Evolutionary conservation across 805 yeast genomes (phyloP), one percentile per base, ranked within the genome.

Genomic region (baker's yeast (Saccharomyces cerevisiae)): DNA sequence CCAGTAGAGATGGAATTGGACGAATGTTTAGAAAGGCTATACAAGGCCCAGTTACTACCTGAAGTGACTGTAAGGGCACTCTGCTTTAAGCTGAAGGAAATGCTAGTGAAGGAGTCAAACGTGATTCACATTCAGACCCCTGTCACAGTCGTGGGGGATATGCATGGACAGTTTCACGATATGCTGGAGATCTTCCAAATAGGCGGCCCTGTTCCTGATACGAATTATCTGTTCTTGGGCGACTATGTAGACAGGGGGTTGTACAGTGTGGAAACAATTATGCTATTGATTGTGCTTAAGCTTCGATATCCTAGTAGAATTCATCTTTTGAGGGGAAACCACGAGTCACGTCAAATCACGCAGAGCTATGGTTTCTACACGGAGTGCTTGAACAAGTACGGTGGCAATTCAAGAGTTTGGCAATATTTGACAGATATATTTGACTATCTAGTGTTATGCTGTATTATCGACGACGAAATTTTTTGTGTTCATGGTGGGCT

Each of bases 401-500:
- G 96, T 14, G 71, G 74, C 13, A 58, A 77, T 79, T 49, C 82
- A 81, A 30, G 80, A 79, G 95, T 89, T 2, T 95, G 99, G 99
- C 72, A 81, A 28, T 81, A 85, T 58, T 85, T 94, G 67, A 94
- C 99, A 0, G 97, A 90, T 70, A 73, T 91, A 60, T 94, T 94
- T 74, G 99, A 94, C 70, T 94, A 85, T 67, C 73, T 94, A 62
- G 89, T 96, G 1, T 74, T 91, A 6, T 85, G 92, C 22, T 97
- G 92, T 21, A 89, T 94, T 13, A 89, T 94, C 47, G 96, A 94
- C 72, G 84, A 90, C 64, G 81, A 84, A 46, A 81, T 95, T 2
- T 94, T 94, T 69, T 95, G 98, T 62, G 92, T 92, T 4, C 99
- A 94, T 67, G 99, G 99, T 4, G 99, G 99, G 0, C 72, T 94